Evolutionary conservation across 2,329 filamentous ascomycete genomes (phyloP).

Genomic region (Magnaporthiopsis incrustans): DNA sequence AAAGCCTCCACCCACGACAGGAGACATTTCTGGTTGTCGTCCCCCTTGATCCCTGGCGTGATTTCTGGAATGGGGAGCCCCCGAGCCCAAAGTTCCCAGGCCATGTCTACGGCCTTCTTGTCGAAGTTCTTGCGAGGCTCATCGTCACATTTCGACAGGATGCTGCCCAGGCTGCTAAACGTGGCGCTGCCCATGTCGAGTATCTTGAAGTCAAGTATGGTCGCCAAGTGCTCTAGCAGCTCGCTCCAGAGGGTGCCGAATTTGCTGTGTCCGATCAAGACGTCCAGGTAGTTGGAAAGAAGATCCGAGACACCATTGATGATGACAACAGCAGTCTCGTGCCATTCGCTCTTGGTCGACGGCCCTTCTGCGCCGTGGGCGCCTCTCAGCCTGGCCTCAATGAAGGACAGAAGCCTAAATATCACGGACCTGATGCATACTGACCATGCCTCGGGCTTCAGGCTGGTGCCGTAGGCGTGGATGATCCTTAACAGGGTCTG

Average conservation of each 20-base stretch:
- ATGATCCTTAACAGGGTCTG: conserved; percentile 89
- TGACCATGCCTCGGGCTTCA: conserved; percentile 73
- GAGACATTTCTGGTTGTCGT: conserved; percentile 73
- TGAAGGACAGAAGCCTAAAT: conserved; percentile 66
- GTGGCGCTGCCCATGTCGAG: conserved; percentile 66
- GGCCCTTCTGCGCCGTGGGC: conserved; percentile 28
- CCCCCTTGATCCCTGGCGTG: conserved; percentile 32
- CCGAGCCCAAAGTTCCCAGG: conserved; percentile 64
- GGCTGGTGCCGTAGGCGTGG: conserved; percentile 77
- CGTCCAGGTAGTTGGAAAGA: conserved; percentile 67
- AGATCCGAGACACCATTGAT: conserved; percentile 65
- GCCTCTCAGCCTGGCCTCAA: conserved; percentile 47
- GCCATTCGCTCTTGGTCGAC: conserved; percentile 51
- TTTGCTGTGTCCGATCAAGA: conserved; percentile 55
- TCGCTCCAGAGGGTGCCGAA: conserved; percentile 71
- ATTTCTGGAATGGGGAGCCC: conserved; percentile 46
- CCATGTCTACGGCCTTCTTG: conserved; percentile 47
- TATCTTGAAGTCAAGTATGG: conserved; percentile 52
- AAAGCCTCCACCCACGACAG: conserved; percentile 74
- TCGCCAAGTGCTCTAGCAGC: conserved; percentile 61
- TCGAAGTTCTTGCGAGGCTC: conserved; percentile 36
- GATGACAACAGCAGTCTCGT: conserved; percentile 67
- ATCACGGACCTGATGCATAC: conserved; percentile 74
- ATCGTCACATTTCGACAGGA: conserved; percentile 45
- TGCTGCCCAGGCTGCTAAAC: conserved; percentile 58